A percentile compares a stretch with the other conserved stretches of the same genome.
These are phyloP conservation scores for Russula earlei DNA, from an alignment of 768 basidiomycete genomes.

Conservation along the genomic window DNA sequence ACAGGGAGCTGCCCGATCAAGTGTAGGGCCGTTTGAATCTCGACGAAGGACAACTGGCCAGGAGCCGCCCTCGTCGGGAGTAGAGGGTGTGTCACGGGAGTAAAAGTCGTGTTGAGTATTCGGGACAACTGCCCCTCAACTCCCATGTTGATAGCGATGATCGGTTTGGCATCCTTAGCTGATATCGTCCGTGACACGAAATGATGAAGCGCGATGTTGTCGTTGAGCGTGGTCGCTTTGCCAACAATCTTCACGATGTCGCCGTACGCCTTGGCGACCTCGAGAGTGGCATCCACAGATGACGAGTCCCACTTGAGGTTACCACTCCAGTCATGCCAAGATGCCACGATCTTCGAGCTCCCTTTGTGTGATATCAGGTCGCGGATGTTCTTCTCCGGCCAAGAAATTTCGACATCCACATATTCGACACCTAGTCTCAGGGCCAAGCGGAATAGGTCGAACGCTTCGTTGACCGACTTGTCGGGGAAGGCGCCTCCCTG, in stretches of 20 bases:
- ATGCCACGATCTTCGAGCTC: conserved; percentile 72
- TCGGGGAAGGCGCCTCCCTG: conserved; percentile 94
- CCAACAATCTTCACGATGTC: conserved; percentile 93
- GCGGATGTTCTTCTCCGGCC: conserved; percentile 52
- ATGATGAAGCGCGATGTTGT: conserved; percentile 69
- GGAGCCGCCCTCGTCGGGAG: conserved; percentile 86
- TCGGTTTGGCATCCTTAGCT: conserved; percentile 53
- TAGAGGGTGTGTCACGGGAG: conserved; percentile 82
- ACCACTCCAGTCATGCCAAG: conserved; percentile 93
- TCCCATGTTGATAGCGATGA: conserved; percentile 95
- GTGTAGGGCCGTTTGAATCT: conserved; percentile 76
- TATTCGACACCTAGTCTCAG: conserved; percentile 84
- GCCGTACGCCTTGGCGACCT: conserved; percentile 53
- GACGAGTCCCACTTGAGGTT: conserved; percentile 70
- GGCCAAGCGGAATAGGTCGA: conserved; percentile 68
- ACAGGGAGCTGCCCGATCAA: conserved; percentile 72
- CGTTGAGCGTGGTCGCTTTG: conserved; percentile 61
- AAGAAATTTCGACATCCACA: conserved; percentile 81
- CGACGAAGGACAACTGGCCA: conserved; percentile 81
- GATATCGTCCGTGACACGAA: conserved; percentile 49
- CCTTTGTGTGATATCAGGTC: conserved; percentile 57
- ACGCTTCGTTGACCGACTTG: conserved; percentile 55
- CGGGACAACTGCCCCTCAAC: conserved; percentile 82
- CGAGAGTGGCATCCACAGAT: conserved; percentile 59
- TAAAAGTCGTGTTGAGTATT: conserved; percentile 76